Evolutionary conservation across 2,329 filamentous ascomycete species (phyloP).

Genomic region (Arthrobotrys conoides): DNA sequence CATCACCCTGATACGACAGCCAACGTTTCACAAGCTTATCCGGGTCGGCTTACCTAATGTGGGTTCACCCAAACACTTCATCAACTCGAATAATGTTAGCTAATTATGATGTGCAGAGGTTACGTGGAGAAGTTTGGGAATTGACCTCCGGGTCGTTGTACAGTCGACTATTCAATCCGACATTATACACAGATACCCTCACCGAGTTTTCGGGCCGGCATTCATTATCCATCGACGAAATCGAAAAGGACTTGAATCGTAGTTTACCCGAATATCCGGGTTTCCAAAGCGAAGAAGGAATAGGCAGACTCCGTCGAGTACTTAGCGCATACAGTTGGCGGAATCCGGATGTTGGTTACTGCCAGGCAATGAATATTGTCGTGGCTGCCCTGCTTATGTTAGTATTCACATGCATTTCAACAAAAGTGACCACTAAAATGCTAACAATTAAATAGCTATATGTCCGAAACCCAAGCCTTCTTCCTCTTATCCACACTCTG

Average conservation of each 20-base stretch:
- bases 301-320: conserved; percentile 87
- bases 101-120: conserved; percentile 68
- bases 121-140: conserved; percentile 97
- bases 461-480: conserved; percentile 96
- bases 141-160: conserved; percentile 92
- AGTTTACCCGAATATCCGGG: conserved; percentile 97
- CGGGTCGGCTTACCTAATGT: conserved; percentile 91
- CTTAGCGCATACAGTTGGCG: conserved; percentile 98
- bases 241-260: conserved; percentile 97
- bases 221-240: conserved; percentile 97
- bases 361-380: conserved; percentile 99
- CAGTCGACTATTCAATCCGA: conserved; percentile 86
- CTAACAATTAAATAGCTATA: conserved; percentile 75
- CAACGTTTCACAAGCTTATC: conserved; percentile 97
- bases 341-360: conserved; percentile 95
- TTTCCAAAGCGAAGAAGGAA: conserved; percentile 96
- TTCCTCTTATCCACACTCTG: conserved; percentile 92
- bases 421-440: background rate
- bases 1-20: conserved; percentile 90
- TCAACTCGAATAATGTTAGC: background rate
- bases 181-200: conserved; percentile 85
- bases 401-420: conserved; percentile 64
- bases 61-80: conserved; percentile 21
- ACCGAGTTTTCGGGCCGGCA: conserved; percentile 85
- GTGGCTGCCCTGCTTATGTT: conserved; percentile 95